A percentile compares a stretch with the other conserved stretches of the same genome.
Conservation (phyloP, 1,284 basidiomycete genomes). For the Tilletia caries region DNA sequence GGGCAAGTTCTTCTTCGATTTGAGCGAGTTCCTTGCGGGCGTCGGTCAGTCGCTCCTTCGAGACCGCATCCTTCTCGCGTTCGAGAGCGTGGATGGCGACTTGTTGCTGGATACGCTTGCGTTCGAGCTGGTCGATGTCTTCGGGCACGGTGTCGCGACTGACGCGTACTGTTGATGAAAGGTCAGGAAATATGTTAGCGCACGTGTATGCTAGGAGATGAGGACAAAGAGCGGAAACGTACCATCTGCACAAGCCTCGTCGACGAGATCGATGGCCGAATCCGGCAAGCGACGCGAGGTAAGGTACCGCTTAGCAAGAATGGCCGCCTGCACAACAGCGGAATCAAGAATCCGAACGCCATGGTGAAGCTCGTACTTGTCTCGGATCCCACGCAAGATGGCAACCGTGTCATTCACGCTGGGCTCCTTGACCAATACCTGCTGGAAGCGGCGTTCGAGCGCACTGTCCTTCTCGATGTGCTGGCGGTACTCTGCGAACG, state of each 20-base stretch:
- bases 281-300: constrained; percentile 54
- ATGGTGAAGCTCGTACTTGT: constrained; percentile 65
- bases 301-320: constrained; percentile 89
- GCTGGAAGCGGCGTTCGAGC: constrained; percentile 83
- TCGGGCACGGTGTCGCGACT: constrained; percentile 86
- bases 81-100: constrained; percentile 90
- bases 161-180: no score
- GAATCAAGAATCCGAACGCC: constrained; percentile 77
- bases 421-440: constrained; percentile 90
- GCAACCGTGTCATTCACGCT: constrained; percentile 84
- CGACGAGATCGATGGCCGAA: constrained; percentile 53
- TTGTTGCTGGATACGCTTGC: constrained; percentile 84
- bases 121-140: constrained; percentile 88
- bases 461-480: constrained; percentile 87
- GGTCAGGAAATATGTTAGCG: no score
- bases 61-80: constrained; percentile 76
- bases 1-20: constrained; percentile 83
- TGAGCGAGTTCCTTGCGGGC: constrained; percentile 78
- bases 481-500: constrained; percentile 86
- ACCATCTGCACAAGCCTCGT: constrained; percentile 59
- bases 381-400: constrained; percentile 84
- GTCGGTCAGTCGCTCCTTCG: constrained; percentile 76
- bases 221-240: no score
- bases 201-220: no score
- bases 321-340: constrained; percentile 84